phyloP scores from a whole-genome alignment of 1,139 yeast species.

The Pichia sp. region DNA sequence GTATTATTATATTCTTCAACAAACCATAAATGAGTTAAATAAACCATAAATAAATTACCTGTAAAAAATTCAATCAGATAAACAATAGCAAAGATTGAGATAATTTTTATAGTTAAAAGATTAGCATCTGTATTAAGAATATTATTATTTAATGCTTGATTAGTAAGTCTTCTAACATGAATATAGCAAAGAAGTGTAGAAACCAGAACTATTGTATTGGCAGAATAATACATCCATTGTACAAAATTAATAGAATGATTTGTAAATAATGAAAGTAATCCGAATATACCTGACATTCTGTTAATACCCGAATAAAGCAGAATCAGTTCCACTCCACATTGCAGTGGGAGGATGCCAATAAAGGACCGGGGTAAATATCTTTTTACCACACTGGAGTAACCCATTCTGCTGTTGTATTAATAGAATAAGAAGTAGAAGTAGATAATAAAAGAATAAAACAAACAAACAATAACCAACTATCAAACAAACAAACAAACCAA shows the following conservation, averaged over 20 bases:
- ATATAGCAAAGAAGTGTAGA: slow-evolving; percentile 5
- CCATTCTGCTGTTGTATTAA: background rate
- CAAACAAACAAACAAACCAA: no score
- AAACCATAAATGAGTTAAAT: slow-evolving; percentile 76
- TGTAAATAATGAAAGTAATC: slow-evolving; percentile 77
- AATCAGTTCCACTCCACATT: slow-evolving; percentile 80
- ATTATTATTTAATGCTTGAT: background rate
- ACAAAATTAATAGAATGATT: slow-evolving; percentile 80
- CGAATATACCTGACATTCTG: slow-evolving; percentile 86
- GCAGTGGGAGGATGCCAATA: slow-evolving; percentile 58
- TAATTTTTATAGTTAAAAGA: slow-evolving; percentile 34
- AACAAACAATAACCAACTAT: no score
- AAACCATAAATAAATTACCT: slow-evolving; percentile 63
- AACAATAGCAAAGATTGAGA: slow-evolving; percentile 57
- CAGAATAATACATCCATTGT: slow-evolving; percentile 77
- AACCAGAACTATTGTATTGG: slow-evolving; percentile 39
- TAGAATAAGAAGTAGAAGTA: background rate
- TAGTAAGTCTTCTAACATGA: slow-evolving; percentile 2
- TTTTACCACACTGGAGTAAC: background rate
- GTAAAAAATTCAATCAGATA: slow-evolving; percentile 63
- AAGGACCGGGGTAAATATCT: slow-evolving; percentile 11
- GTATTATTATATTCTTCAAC: slow-evolving; percentile 18
- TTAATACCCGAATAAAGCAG: slow-evolving; percentile 76
- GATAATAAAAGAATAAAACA: no score
- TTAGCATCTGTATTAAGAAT: slow-evolving; percentile 10